Base-by-base conservation (phyloP, 768 basidiomycete species). In the Boletus pseudo-olivaceus region DNA sequence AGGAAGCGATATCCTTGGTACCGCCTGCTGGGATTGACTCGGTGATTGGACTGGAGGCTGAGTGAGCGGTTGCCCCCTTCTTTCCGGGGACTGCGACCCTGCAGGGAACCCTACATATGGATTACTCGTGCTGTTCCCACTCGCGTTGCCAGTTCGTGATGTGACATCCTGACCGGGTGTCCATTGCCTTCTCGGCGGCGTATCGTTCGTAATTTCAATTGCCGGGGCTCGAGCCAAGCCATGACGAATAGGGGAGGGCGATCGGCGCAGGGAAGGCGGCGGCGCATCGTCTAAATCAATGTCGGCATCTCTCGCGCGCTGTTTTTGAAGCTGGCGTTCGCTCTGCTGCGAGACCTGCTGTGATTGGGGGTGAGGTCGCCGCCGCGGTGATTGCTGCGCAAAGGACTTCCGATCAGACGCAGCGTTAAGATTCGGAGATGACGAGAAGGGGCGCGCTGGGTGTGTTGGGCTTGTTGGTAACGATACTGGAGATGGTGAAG, bases 261-360 rank as follows among this genome's bases (percentile, higher is more conserved):
- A 72, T 26, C 73, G 68, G 42, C 75, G 72, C 30, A 76, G 56
- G 4, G 76, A 77, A 20, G 69, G 74, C 4, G 76, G 76, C 27
- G 76, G 76, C 33, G 74, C 72, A 63, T 77, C 76, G 54, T 77
- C 76, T 12, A 77, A 59, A 60, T 70, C 67, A n/a, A 77, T 63
- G 39, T 67, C 56, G 11, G 29, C 7, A 40, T 60, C 51, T 34
- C 56, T 48, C 14, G 52, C 60, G 49, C 60, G 64, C 49, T 59
- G 68, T 49, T 65, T 66, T 37, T 64, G 53, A 39, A 58, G 49
- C 44, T 70, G 68, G 29, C 64, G 64, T 47, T 62, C 64, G 41
- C 57, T 70, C 41, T 59, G 51, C 47, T 56, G 62, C 33, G 49
- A 56, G 46, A 43, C 42, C 50, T 47, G 65, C 50, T 47, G 65